Percentiles rank a stretch among this genome's conserved stretches.
Evolutionary conservation across 805 yeast genomes (phyloP).

Genomic region (Ogataea nakhonphanomensis): DNA sequence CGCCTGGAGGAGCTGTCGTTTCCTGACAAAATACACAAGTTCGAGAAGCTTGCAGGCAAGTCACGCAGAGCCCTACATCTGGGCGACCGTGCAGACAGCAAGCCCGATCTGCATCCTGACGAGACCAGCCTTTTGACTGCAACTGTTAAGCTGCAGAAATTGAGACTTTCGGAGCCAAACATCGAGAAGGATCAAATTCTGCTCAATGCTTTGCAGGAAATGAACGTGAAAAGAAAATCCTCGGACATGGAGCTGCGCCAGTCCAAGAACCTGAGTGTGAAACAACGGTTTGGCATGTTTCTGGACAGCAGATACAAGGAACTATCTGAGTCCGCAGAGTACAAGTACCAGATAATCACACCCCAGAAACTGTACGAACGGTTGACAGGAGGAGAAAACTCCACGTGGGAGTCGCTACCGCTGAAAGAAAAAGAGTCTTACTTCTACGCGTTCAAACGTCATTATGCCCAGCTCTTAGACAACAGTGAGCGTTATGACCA

Average conservation of each 20-base stretch:
- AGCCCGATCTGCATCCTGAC: slow-evolving; percentile 1
- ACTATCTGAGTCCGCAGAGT: slow-evolving; percentile 28
- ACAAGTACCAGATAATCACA: slow-evolving; percentile 23
- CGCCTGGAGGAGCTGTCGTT: slow-evolving; percentile 13
- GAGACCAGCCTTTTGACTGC: background rate
- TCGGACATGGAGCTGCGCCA: slow-evolving; percentile 2
- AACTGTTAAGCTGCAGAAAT: slow-evolving; percentile 4
- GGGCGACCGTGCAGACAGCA: slow-evolving; percentile 9
- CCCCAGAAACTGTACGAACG: slow-evolving; percentile 28
- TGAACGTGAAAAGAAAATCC: slow-evolving; percentile 4
- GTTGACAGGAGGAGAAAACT: slow-evolving; percentile 20
- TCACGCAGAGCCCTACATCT: slow-evolving; percentile 14
- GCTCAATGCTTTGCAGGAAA: slow-evolving; percentile 1
- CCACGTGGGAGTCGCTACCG: slow-evolving; percentile 25
- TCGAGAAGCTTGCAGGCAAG: slow-evolving; percentile 30
- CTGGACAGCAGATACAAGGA: slow-evolving; percentile 28
- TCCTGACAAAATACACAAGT: slow-evolving; percentile 29
- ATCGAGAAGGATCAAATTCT: slow-evolving; percentile 1
- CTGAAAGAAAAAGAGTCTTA: slow-evolving; percentile 23
- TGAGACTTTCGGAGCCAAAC: slow-evolving; percentile 8
- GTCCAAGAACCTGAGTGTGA: slow-evolving; percentile 12
- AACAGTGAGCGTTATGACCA: slow-evolving; percentile 16
- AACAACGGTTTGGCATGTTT: slow-evolving; percentile 27
- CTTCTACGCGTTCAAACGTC: slow-evolving; percentile 30
- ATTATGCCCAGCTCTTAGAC: slow-evolving; percentile 24